A percentile compares a stretch with the other conserved stretches of the same genome.
Conservation (phyloP, 2,329 filamentous ascomycete genomes). For the Ramularia endophylla region DNA sequence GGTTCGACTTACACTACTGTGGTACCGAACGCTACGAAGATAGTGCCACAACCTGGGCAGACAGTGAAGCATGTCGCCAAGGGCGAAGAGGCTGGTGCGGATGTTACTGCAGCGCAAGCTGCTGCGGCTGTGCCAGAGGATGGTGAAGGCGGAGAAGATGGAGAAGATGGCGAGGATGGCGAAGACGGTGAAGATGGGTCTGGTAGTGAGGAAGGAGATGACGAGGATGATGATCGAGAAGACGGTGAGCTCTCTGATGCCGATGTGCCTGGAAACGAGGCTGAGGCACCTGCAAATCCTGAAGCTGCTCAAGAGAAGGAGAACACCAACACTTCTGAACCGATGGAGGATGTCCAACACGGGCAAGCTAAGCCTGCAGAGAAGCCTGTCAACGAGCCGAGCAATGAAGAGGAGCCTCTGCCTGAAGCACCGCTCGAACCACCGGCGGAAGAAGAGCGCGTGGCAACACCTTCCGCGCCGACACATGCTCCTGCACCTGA, state of each 20-base stretch:
- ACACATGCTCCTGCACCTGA: conserved; percentile 5
- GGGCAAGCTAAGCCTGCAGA: conserved; percentile 1
- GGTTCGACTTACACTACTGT: conserved; percentile 37
- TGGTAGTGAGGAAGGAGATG: conserved; percentile 46
- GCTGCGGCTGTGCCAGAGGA: conserved; percentile 38
- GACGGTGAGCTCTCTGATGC: conserved; percentile 31
- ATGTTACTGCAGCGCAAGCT: conserved; percentile 34
- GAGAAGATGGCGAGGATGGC: conserved; percentile 38
- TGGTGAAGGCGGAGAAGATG: conserved; percentile 38
- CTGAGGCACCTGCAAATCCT: conserved; percentile 6
- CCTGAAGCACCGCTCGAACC: background rate
- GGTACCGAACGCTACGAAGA: conserved; percentile 33
- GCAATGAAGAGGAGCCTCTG: background rate
- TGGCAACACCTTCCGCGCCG: conserved; percentile 6
- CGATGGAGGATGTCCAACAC: background rate
- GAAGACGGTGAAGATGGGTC: conserved; percentile 41
- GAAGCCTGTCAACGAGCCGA: too few relatives aligned
- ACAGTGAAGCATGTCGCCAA: conserved; percentile 32
- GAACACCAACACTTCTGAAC: background rate
- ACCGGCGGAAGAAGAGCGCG: conserved; percentile 6
- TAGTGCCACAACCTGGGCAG: conserved; percentile 28
- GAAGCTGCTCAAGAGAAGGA: background rate
- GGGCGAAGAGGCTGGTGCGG: conserved; percentile 29
- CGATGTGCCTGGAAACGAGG: conserved; percentile 20
- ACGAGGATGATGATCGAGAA: conserved; percentile 41